These are phyloP conservation scores for Aspergillus cristatus DNA, from an alignment of 495 filamentous ascomycete genomes.

Conservation along the genomic window DNA sequence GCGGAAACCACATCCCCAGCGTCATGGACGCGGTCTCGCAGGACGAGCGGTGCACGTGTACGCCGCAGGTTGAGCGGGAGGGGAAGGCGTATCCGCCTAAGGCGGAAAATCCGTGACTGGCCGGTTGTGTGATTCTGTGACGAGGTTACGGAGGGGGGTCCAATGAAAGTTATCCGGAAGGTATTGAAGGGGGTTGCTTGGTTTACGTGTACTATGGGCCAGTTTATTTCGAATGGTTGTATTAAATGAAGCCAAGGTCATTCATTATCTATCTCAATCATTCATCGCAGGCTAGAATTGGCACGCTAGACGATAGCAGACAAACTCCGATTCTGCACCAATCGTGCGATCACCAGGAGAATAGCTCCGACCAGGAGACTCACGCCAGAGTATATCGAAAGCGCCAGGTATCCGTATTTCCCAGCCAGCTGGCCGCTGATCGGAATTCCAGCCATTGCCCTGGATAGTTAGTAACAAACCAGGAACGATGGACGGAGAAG, in stretches of 20 bases:
- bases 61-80: slow-evolving; percentile 49
- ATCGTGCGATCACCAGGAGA: slow-evolving; percentile 16
- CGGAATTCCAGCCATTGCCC: slow-evolving; percentile 28
- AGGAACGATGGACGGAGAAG: background rate
- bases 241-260: too few species aligned
- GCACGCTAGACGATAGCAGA: too few species aligned
- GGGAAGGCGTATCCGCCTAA: slow-evolving; percentile 57
- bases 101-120: slow-evolving; percentile 34
- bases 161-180: too few species aligned
- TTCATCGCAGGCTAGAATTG: too few species aligned
- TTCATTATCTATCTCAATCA: too few species aligned
- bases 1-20: slow-evolving; percentile 55
- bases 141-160: too few species aligned
- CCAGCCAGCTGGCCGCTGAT: slow-evolving; percentile 26
- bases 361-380: slow-evolving; percentile 23
- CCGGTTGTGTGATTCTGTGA: slow-evolving; percentile 6
- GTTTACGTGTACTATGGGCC: too few species aligned
- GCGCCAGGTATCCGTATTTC: slow-evolving; percentile 25
- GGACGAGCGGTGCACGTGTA: slow-evolving; percentile 54
- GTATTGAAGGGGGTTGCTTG: too few species aligned
- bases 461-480: slow-evolving; percentile 6
- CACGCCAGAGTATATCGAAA: slow-evolving; percentile 26
- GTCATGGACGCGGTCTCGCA: slow-evolving; percentile 57
- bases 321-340: slow-evolving; percentile 11
- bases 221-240: too few species aligned